Evolutionary conservation across 2,329 filamentous ascomycete genomes (phyloP).

Genomic region (Tolypocladium tropicale): DNA sequence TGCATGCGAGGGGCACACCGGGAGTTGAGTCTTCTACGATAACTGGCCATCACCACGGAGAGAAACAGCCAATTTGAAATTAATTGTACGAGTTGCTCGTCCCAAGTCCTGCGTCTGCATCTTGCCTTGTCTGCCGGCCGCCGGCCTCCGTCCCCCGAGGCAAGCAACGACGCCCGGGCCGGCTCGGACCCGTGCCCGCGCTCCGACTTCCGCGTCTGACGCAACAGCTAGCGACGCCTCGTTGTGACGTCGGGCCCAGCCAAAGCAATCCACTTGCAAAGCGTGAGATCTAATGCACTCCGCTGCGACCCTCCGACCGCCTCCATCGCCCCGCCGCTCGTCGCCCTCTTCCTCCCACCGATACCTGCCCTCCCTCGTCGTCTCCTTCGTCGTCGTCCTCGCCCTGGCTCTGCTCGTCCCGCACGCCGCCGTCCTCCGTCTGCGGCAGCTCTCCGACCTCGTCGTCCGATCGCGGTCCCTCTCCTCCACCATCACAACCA

Average conservation of each 20-base stretch:
- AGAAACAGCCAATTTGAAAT: background rate
- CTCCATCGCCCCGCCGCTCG: background rate
- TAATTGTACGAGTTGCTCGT: too few relatives aligned
- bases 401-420: slow-evolving; percentile 15
- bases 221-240: background rate
- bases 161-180: background rate
- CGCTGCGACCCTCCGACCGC: background rate
- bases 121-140: too few relatives aligned
- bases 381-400: slow-evolving; percentile 12
- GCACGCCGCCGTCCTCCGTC: slow-evolving; percentile 14
- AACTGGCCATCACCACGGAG: background rate
- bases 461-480: slow-evolving; percentile 7
- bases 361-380: background rate
- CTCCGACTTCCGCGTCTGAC: background rate
- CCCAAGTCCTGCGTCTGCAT: too few relatives aligned
- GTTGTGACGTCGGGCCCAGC: background rate
- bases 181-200: background rate
- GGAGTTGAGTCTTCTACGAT: background rate
- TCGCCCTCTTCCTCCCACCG: background rate
- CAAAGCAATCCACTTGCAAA: background rate
- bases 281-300: background rate
- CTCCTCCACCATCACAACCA: too few relatives aligned
- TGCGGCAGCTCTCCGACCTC: slow-evolving; percentile 7
- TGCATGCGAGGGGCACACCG: background rate
- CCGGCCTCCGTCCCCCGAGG: too few relatives aligned